Percentiles rank a stretch among this genome's conserved stretches.
These are phyloP conservation scores for Coemansia javaensis DNA, from an alignment of 192 early-diverging fungal genomes.

Conservation along the genomic window DNA sequence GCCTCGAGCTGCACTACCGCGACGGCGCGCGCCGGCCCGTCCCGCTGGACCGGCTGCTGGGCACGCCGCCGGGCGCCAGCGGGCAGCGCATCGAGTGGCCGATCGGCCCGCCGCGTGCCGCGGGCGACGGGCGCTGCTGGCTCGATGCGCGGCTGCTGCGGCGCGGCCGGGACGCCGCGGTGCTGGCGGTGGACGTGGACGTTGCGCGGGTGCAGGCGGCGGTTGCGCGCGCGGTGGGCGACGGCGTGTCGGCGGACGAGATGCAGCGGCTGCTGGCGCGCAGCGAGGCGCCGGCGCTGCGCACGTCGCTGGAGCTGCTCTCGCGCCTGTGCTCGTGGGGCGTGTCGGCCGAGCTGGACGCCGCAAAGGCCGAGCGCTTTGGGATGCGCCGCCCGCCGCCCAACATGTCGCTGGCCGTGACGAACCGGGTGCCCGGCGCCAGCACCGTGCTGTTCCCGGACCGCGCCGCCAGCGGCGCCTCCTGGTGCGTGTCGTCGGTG, in stretches of 20 bases:
- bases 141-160: slow-evolving; percentile 1
- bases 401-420: slow-evolving; percentile 22
- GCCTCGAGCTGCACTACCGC: slow-evolving; percentile 20
- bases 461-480: not conserved
- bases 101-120: not conserved
- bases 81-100: slow-evolving; percentile 4
- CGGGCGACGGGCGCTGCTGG: slow-evolving; percentile 6
- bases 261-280: slow-evolving; percentile 14
- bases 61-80: not conserved
- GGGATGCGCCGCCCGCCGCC: slow-evolving; percentile 18
- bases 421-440: slow-evolving; percentile 12
- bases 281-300: slow-evolving; percentile 7
- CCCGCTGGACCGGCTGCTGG: slow-evolving; percentile 7
- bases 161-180: no score
- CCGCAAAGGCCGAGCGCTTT: slow-evolving; percentile 22
- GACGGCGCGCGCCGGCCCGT: slow-evolving; percentile 15
- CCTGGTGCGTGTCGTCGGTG: slow-evolving; percentile 46
- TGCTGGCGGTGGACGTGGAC: slow-evolving; percentile 29
- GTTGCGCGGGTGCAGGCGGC: slow-evolving; percentile 21
- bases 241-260: slow-evolving; percentile 12
- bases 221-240: slow-evolving; percentile 11
- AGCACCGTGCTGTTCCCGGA: slow-evolving; percentile 31
- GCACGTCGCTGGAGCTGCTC: slow-evolving; percentile 23
- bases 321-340: slow-evolving; percentile 45
- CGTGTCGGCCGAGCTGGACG: slow-evolving; percentile 25